These are phyloP conservation scores for Botrytis porri DNA, from an alignment of 2,329 filamentous ascomycete species.

Conservation along the genomic window DNA sequence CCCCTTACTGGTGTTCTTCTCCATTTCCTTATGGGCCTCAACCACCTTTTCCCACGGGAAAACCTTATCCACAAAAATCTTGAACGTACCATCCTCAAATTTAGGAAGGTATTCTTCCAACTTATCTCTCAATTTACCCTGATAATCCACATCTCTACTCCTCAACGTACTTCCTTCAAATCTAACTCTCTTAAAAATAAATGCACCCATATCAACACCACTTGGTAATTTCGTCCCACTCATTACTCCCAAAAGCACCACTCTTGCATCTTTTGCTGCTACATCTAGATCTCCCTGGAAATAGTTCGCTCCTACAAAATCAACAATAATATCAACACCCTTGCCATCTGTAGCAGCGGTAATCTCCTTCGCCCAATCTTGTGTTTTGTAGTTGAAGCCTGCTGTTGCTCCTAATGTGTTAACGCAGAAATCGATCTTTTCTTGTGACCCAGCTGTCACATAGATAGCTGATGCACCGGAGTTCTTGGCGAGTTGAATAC, in stretches of 20 bases:
- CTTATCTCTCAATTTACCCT: constrained; percentile 71
- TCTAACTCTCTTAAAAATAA: constrained; percentile 74
- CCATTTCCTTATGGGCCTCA: constrained; percentile 69
- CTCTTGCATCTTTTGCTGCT: constrained; percentile 69
- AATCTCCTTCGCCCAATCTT: constrained; percentile 73
- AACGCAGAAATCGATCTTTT: constrained; percentile 77
- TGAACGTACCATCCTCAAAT: constrained; percentile 72
- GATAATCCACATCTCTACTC: constrained; percentile 76
- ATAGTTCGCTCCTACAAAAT: constrained; percentile 78
- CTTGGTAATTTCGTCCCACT: constrained; percentile 64
- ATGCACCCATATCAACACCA: constrained; percentile 67
- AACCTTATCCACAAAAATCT: constrained; percentile 77
- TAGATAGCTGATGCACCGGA: constrained; percentile 70
- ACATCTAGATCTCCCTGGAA: constrained; percentile 77
- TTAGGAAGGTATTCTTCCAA: constrained; percentile 71
- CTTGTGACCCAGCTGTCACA: constrained; percentile 75
- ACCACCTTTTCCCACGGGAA: constrained; percentile 74
- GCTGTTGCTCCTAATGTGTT: constrained; percentile 71
- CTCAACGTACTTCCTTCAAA: constrained; percentile 82
- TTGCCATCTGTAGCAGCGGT: constrained; percentile 67
- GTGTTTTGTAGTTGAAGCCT: constrained; percentile 79
- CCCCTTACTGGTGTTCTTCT: constrained; percentile 68
- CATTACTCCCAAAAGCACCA: constrained; percentile 74
- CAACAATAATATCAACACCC: constrained; percentile 83
- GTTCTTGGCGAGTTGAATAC: constrained; percentile 73